Evolutionary conservation across 1,139 yeast genomes (phyloP).

Genomic region (Geotrichum phurueaensis): DNA sequence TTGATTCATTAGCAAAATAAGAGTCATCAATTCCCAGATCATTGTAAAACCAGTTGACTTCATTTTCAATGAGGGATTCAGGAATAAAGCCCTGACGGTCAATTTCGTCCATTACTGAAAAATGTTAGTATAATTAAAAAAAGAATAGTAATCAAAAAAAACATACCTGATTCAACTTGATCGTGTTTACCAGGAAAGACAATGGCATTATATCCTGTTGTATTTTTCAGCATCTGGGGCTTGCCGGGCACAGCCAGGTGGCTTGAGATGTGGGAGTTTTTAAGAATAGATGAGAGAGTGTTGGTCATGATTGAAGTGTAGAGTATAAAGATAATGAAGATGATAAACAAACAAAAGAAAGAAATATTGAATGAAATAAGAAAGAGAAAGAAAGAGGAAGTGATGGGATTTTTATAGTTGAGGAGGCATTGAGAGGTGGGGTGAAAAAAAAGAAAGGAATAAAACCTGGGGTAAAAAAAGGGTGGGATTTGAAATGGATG

Average conservation of each 20-base stretch:
- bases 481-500: too few relatives aligned
- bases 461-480: neutral
- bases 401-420: neutral
- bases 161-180: slow-evolving; percentile 57
- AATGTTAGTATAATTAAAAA: neutral
- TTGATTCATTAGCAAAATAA: slow-evolving; percentile 80
- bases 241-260: neutral
- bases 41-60: slow-evolving; percentile 86
- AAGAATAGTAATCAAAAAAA: neutral
- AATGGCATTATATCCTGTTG: slow-evolving; percentile 59
- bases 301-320: neutral
- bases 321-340: neutral
- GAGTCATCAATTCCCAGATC: slow-evolving; percentile 83
- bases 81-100: slow-evolving; percentile 88
- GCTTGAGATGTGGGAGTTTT: neutral
- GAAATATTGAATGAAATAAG: neutral
- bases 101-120: slow-evolving; percentile 65
- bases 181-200: slow-evolving; percentile 76
- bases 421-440: neutral
- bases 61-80: slow-evolving; percentile 74
- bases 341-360: neutral
- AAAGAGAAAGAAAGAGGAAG: neutral
- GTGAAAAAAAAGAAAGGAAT: neutral
- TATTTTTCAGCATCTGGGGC: slow-evolving; percentile 5
- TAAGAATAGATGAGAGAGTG: neutral